phyloP scores from a whole-genome alignment of 2,329 filamentous ascomycete genomes.

The Colletotrichum paranaense region DNA sequence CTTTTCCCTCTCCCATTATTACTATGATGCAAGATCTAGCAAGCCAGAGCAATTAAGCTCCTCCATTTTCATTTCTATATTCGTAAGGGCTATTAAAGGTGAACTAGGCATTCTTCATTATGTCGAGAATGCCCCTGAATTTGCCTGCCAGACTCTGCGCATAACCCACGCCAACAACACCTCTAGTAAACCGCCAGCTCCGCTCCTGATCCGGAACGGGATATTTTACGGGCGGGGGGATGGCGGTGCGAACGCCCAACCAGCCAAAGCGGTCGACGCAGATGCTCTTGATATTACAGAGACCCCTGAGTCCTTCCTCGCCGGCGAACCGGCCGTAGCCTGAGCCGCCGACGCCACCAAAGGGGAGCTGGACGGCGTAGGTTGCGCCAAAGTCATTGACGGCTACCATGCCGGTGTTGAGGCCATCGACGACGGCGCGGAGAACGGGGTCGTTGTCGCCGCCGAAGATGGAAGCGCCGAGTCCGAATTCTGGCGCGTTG shows the following conservation, averaged over 20 bases:
- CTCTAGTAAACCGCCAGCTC: slow-evolving; percentile 74
- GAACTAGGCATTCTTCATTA: slow-evolving; percentile 55
- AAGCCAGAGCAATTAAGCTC: too few relatives aligned
- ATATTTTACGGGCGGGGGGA: slow-evolving; percentile 85
- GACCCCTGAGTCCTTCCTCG: slow-evolving; percentile 82
- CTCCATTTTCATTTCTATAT: not conserved
- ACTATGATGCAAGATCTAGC: not conserved
- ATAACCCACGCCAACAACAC: slow-evolving; percentile 72
- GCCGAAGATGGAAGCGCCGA: slow-evolving; percentile 91
- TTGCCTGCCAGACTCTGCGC: slow-evolving; percentile 54
- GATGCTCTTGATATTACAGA: slow-evolving; percentile 90
- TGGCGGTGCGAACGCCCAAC: slow-evolving; percentile 76
- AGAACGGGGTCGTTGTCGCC: slow-evolving; percentile 70
- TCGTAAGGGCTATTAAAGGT: too few relatives aligned
- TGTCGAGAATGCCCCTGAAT: slow-evolving; percentile 51
- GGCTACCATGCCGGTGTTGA: slow-evolving; percentile 90
- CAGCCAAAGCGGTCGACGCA: slow-evolving; percentile 78
- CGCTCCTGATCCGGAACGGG: slow-evolving; percentile 75
- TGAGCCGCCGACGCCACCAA: slow-evolving; percentile 89
- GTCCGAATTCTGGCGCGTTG: slow-evolving; percentile 86
- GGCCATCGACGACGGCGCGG: slow-evolving; percentile 70
- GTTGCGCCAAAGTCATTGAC: slow-evolving; percentile 96
- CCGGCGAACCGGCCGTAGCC: slow-evolving; percentile 95
- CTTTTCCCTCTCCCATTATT: not conserved
- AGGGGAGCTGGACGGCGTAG: slow-evolving; percentile 94